These are phyloP conservation scores for Penicillium longicatenatum DNA, from an alignment of 495 filamentous ascomycete species.

Conservation along the genomic window DNA sequence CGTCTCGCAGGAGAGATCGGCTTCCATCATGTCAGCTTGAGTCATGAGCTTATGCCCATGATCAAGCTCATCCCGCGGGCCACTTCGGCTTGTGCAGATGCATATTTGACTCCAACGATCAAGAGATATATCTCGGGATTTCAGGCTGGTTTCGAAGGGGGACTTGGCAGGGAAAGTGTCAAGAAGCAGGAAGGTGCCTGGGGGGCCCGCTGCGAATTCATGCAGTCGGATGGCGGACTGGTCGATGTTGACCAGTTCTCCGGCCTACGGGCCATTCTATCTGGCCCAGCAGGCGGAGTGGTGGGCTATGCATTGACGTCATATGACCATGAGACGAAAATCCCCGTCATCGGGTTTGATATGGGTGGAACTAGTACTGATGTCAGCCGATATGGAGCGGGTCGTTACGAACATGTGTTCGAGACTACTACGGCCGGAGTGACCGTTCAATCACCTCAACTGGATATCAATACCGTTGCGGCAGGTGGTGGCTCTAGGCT, in stretches of 20 bases:
- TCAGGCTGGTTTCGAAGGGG: slow-evolving; percentile 59
- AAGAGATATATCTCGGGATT: slow-evolving; percentile 87
- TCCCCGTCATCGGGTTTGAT: slow-evolving; percentile 90
- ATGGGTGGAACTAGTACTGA: slow-evolving; percentile 91
- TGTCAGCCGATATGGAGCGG: slow-evolving; percentile 71
- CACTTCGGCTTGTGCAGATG: slow-evolving; percentile 87
- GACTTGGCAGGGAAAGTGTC: slow-evolving; percentile 32
- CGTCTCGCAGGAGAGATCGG: slow-evolving; percentile 35
- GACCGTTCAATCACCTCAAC: slow-evolving; percentile 87
- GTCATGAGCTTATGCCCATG: slow-evolving; percentile 72
- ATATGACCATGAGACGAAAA: slow-evolving; percentile 76
- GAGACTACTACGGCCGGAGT: slow-evolving; percentile 94
- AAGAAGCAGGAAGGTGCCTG: slow-evolving; percentile 32
- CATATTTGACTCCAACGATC: slow-evolving; percentile 89
- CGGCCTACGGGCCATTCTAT: slow-evolving; percentile 54
- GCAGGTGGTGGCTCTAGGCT: slow-evolving; percentile 87
- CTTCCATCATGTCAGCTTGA: slow-evolving; percentile 55
- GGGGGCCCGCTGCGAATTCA: slow-evolving; percentile 52
- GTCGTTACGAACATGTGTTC: slow-evolving; percentile 89
- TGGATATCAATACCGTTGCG: slow-evolving; percentile 95
- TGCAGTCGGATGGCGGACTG: slow-evolving; percentile 53
- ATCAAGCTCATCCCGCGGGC: slow-evolving; percentile 67
- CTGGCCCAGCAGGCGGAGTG: slow-evolving; percentile 63
- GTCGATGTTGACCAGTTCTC: slow-evolving; percentile 50
- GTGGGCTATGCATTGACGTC: slow-evolving; percentile 89